These are phyloP conservation scores for Zopfia rhizophila DNA, from an alignment of 2,329 filamentous ascomycete genomes.

Conservation along the genomic window DNA sequence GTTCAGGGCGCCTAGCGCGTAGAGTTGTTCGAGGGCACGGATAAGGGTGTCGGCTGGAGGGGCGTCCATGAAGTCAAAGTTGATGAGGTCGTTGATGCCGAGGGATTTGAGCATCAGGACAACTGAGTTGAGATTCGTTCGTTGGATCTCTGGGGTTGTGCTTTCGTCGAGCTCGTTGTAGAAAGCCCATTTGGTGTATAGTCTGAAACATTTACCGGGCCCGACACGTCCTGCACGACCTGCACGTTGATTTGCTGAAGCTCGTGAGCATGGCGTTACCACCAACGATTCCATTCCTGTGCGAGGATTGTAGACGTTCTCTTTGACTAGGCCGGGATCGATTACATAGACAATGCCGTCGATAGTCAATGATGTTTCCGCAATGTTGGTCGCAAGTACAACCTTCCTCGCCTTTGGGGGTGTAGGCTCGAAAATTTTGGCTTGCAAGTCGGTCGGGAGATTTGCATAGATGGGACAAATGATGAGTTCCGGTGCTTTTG, in stretches of 20 bases:
- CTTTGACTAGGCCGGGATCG: conserved; percentile 93
- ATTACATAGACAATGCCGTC: conserved; percentile 97
- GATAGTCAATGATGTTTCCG: conserved; percentile 94
- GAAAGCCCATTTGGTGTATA: conserved; percentile 94
- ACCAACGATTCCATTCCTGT: conserved; percentile 94
- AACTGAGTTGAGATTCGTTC: conserved; percentile 85
- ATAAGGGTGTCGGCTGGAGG: conserved; percentile 91
- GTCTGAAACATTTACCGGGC: conserved; percentile 89
- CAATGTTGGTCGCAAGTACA: conserved; percentile 95
- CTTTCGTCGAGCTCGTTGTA: conserved; percentile 95
- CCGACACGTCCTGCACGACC: conserved; percentile 93
- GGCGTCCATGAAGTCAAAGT: conserved; percentile 97
- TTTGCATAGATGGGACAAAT: conserved; percentile 96
- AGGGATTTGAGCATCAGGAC: conserved; percentile 88
- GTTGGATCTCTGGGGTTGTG: conserved; percentile 91
- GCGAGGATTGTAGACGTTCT: conserved; percentile 90
- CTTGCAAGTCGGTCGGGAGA: conserved; percentile 87
- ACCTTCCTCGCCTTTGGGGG: conserved; percentile 88
- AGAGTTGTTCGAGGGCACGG: conserved; percentile 87
- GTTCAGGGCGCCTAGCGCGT: conserved; percentile 88
- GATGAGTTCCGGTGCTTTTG: conserved; percentile 84
- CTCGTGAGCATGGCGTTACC: conserved; percentile 89
- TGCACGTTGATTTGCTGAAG: conserved; percentile 91
- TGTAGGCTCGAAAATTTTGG: conserved; percentile 94
- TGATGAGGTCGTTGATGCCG: conserved; percentile 89